Base-by-base conservation (phyloP, 2,329 filamentous ascomycete species). In the Sarocladium brachiariae region DNA sequence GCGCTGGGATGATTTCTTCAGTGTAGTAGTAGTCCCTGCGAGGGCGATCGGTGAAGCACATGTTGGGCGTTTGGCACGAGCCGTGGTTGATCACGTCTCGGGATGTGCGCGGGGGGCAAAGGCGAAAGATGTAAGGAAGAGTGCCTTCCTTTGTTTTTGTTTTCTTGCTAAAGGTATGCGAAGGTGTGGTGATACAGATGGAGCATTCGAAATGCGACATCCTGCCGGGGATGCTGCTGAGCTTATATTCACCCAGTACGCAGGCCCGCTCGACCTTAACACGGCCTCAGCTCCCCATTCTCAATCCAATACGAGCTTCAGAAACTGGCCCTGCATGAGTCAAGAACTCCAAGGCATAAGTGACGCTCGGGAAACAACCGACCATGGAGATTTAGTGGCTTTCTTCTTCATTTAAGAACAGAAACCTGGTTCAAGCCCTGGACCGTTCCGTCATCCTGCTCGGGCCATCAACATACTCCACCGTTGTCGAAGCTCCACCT, bases 11-110 rank as follows among this genome's bases (percentile, higher is more conserved):
- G 55, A 73, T 68, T 56, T 79, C 75, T 65, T 79, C 73, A 60
- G 72, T 72, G 62, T 79, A 77, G 67, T 80, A 80, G 66, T 80
- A 77, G 43, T 70, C 70, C 35, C 68, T 71, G 25, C 61, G 63
- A 50, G 72, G 69, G 52, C 70, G 65, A 50, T 64, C 55, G 24
- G 9, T 47, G 67, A 79, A 77, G 59, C 76, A 80, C 76, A 80
- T 79, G 21, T 59, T 71, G 61, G 23, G 14, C 14, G 35, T 9
- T 38, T n/a, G n/a, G n/a, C n/a, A n/a, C n/a, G n/a, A n/a, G n/a
- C n/a, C n/a, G n/a, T n/a, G 24, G 9, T 47, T 67, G 78, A 77
- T 59, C 76, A 80, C 76, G 79, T 79, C 21, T 59, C 71, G 61
- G 23, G 18, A 16, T 19, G 14, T 9, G 19, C 21, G 39, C 35